Evolutionary conservation across 805 yeast genomes (phyloP).

Genomic region (Metschnikowia similis): DNA sequence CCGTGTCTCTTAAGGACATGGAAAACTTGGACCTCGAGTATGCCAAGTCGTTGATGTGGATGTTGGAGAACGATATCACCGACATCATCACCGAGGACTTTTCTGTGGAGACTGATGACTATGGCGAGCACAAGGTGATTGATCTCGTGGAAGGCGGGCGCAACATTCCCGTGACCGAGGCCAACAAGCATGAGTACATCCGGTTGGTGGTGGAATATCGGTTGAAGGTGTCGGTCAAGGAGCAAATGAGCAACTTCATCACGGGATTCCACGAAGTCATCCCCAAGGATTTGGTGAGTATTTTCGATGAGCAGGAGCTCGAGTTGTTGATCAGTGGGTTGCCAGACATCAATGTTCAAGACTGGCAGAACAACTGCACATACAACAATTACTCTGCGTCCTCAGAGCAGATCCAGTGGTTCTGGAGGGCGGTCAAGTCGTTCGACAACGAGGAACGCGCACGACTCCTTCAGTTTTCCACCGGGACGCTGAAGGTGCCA

Average conservation of each 20-base stretch:
- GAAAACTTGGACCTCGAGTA: slow-evolving; percentile 90
- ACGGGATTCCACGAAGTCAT: slow-evolving; percentile 88
- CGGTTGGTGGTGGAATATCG: slow-evolving; percentile 81
- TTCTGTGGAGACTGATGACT: slow-evolving; percentile 88
- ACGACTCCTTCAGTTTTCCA: slow-evolving; percentile 87
- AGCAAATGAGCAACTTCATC: slow-evolving; percentile 81
- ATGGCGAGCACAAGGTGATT: slow-evolving; percentile 80
- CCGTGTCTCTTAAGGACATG: slow-evolving; percentile 87
- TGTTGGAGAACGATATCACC: slow-evolving; percentile 93
- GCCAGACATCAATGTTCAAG: slow-evolving; percentile 94
- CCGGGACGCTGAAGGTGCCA: slow-evolving; percentile 97
- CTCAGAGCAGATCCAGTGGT: slow-evolving; percentile 89
- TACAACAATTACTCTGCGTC: slow-evolving; percentile 79
- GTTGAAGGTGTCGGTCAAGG: slow-evolving; percentile 74
- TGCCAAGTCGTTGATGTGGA: slow-evolving; percentile 90
- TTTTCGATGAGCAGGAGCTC: slow-evolving; percentile 93
- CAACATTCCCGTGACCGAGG: slow-evolving; percentile 82
- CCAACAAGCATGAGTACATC: slow-evolving; percentile 87
- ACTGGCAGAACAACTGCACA: slow-evolving; percentile 85
- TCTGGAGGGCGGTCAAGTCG: slow-evolving; percentile 96
- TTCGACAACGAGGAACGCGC: slow-evolving; percentile 94
- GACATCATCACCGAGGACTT: slow-evolving; percentile 93
- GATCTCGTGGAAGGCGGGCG: slow-evolving; percentile 83
- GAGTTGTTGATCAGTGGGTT: slow-evolving; percentile 90
- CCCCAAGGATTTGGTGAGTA: slow-evolving; percentile 74